Evolutionary conservation across 768 basidiomycete species (phyloP).

Genomic region (Lentinula raphanica): DNA sequence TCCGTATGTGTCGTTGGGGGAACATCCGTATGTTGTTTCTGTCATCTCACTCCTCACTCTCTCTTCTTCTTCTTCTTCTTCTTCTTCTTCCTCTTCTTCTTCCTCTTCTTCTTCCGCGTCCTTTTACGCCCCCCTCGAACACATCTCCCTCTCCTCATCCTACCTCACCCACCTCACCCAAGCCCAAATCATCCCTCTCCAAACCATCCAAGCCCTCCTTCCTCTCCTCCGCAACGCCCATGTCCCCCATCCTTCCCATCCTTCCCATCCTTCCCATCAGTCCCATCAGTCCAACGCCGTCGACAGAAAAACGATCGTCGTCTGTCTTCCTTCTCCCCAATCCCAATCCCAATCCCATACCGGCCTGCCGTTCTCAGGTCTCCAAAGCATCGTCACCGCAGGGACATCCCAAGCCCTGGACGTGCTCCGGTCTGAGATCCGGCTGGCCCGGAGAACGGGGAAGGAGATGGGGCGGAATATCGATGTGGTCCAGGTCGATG

Average conservation of each 20-base stretch:
- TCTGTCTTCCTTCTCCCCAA: slow-evolving; percentile 79
- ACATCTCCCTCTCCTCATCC: slow-evolving; percentile 52
- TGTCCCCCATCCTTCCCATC: slow-evolving; percentile 34
- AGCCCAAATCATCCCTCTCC: slow-evolving; percentile 73
- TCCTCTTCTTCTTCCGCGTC: too few species aligned
- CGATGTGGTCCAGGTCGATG: slow-evolving; percentile 67
- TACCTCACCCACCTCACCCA: slow-evolving; percentile 71
- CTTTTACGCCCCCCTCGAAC: slow-evolving; percentile 63
- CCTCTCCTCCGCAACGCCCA: slow-evolving; percentile 72
- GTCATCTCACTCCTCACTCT: slow-evolving; percentile 74
- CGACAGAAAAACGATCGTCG: slow-evolving; percentile 48
- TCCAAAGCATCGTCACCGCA: slow-evolving; percentile 73
- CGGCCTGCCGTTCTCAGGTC: slow-evolving; percentile 63
- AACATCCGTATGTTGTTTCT: slow-evolving; percentile 70
- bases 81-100: too few species aligned
- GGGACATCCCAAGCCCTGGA: slow-evolving; percentile 68
- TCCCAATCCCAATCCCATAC: slow-evolving; percentile 63
- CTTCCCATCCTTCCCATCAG: slow-evolving; percentile 23
- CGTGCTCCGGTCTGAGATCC: slow-evolving; percentile 72
- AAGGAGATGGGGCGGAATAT: slow-evolving; percentile 48
- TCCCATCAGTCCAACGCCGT: too few species aligned
- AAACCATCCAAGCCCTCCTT: slow-evolving; percentile 69
- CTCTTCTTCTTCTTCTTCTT: slow-evolving; percentile 29
- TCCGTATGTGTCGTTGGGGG: slow-evolving; percentile 62
- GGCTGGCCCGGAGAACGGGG: slow-evolving; percentile 32